Conservation (phyloP, 139 green algal species). For the Chlamydomonas eustigma region DNA sequence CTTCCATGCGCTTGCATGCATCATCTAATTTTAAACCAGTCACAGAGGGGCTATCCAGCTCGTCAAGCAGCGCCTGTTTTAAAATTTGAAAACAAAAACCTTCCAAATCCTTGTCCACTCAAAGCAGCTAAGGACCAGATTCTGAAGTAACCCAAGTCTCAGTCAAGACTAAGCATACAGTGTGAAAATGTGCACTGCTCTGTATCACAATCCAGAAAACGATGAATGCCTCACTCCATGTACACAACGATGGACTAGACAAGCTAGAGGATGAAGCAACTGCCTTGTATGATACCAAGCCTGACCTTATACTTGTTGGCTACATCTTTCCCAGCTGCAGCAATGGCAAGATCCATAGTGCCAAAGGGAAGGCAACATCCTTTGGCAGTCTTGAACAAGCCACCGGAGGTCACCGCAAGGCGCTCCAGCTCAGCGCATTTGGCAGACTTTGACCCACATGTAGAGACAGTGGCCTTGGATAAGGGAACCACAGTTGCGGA, state of each 20-base stretch:
- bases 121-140: no score
- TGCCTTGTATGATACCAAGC: no score
- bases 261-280: no score
- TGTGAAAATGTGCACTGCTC: no score
- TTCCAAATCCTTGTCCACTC: no score
- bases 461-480: constrained; percentile 39
- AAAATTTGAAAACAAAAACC: no score
- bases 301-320: no score
- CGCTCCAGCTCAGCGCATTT: constrained; percentile 69
- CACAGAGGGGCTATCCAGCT: constrained; percentile 16
- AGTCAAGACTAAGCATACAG: no score
- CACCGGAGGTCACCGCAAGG: constrained; percentile 11
- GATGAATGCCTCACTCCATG: no score
- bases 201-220: no score
- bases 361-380: constrained; percentile 81
- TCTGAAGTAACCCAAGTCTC: no score
- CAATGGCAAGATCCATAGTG: constrained; percentile 73
- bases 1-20: constrained; percentile 10
- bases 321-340: constrained; percentile 21
- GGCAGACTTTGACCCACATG: constrained; percentile 77
- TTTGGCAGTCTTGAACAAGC: constrained; percentile 8
- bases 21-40: constrained; percentile 38
- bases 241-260: no score
- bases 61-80: constrained; percentile 2
- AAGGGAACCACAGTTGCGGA: constrained; percentile 47